Percentiles rank a stretch among this genome's conserved stretches.
Conservation (phyloP, 108 stramenopile species). For the Nitzschia sp. region DNA sequence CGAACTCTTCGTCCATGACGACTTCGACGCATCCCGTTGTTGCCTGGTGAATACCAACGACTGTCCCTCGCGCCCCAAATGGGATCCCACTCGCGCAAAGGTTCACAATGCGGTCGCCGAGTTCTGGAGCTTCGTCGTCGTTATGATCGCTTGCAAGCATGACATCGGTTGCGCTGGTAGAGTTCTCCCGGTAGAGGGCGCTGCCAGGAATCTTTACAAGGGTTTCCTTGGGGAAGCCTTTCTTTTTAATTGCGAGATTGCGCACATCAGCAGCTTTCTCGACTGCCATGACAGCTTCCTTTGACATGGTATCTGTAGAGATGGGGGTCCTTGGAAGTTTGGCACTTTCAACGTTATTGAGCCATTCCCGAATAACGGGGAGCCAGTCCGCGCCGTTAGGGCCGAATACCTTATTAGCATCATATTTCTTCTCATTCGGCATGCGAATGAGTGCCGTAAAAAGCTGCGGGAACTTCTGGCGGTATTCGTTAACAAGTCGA, state of each 20-base stretch:
- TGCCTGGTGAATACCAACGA: conserved; percentile 92
- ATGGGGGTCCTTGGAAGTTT: conserved; percentile 88
- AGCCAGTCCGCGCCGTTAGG: conserved; percentile 71
- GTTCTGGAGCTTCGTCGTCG: conserved; percentile 75
- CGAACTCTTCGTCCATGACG: conserved; percentile 98
- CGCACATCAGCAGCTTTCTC: conserved; percentile 92
- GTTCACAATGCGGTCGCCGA: conserved; percentile 95
- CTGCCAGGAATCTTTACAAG: conserved; percentile 78
- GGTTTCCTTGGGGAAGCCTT: conserved; percentile 79
- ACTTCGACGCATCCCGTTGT: conserved; percentile 95
- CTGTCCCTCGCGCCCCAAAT: conserved; percentile 95
- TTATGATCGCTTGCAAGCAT: conserved; percentile 72
- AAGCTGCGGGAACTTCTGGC: conserved; percentile 87
- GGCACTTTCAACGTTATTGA: conserved; percentile 84
- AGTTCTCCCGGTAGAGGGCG: conserved; percentile 78
- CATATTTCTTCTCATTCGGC: conserved; percentile 87
- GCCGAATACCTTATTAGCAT: conserved; percentile 79
- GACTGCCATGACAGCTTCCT: conserved; percentile 88
- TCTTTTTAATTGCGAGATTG: conserved; percentile 65
- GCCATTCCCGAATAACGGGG: conserved; percentile 82
- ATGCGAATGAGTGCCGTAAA: conserved; percentile 73
- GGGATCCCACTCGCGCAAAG: conserved; percentile 90
- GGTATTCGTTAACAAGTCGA: conserved; percentile 88
- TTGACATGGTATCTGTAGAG: conserved; percentile 89
- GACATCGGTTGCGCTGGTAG: conserved; percentile 75